These are phyloP conservation scores for Hypericum androsaemum DNA, from an alignment of 345 rosid species.

Conservation along the genomic window DNA sequence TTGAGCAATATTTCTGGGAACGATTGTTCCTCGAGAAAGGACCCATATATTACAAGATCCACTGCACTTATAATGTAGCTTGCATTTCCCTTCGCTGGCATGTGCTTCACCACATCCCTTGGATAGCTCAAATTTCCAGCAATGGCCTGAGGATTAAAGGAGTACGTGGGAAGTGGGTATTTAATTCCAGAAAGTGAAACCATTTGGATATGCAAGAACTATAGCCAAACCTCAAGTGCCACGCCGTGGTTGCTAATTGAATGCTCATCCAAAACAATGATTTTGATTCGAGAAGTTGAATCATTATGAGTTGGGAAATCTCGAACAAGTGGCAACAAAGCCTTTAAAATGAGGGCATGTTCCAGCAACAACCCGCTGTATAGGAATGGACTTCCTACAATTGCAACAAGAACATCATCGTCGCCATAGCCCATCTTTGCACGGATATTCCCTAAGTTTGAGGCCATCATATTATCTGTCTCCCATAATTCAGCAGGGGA, in stretches of 20 bases:
- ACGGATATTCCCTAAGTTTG: slow-evolving; percentile 20
- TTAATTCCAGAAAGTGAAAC: slow-evolving; percentile 6
- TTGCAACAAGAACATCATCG: slow-evolving; percentile 46
- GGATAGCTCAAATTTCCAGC: slow-evolving; percentile 65
- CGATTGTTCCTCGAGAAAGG: slow-evolving; percentile 80
- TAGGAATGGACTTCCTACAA: slow-evolving; percentile 76
- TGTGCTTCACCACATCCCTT: slow-evolving; percentile 52
- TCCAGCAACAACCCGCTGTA: slow-evolving; percentile 94
- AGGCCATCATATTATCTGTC: slow-evolving; percentile 26
- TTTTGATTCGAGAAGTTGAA: slow-evolving; percentile 40
- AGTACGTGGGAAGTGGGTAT: slow-evolving; percentile 4
- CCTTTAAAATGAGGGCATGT: slow-evolving; percentile 74
- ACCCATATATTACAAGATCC: slow-evolving; percentile 81
- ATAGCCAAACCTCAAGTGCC: slow-evolving; percentile 68
- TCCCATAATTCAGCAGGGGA: slow-evolving; percentile 68
- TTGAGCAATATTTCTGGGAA: slow-evolving; percentile 73
- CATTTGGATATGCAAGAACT: slow-evolving; percentile 3
- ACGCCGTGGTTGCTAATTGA: slow-evolving; percentile 56
- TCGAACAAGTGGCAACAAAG: slow-evolving; percentile 49
- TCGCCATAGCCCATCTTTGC: slow-evolving; percentile 34
- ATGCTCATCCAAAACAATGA: slow-evolving; percentile 52
- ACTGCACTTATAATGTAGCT: slow-evolving; percentile 43
- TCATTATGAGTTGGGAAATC: slow-evolving; percentile 26
- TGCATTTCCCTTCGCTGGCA: slow-evolving; percentile 36
- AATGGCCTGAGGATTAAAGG: slow-evolving; percentile 42